A percentile compares a stretch with the other conserved stretches of the same genome.
These are phyloP conservation scores for Coemansia interrupta DNA, from an alignment of 192 early-diverging fungal genomes.

Conservation along the genomic window DNA sequence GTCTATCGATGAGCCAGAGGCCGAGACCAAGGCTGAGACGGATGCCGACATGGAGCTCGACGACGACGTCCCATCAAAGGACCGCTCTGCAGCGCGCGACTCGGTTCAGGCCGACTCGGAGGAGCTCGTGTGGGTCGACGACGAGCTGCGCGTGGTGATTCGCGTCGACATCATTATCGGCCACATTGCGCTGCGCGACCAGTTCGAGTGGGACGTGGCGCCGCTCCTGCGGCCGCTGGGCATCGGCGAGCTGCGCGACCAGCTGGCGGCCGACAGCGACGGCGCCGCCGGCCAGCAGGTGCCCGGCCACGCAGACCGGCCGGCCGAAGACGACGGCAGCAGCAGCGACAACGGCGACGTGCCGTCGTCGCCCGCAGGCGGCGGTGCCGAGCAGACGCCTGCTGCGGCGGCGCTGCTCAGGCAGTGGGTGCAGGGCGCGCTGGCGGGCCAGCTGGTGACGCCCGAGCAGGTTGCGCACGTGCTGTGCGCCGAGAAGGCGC, in stretches of 20 bases:
- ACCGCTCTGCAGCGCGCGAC: neutral
- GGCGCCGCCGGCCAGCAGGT: neutral
- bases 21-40: no score
- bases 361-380: neutral
- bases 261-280: conserved; percentile 5
- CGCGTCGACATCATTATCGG: conserved; percentile 89
- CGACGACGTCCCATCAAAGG: neutral
- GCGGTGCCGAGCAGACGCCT: neutral
- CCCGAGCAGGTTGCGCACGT: conserved; percentile 87
- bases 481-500: conserved; percentile 68
- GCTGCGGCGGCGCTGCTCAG: neutral
- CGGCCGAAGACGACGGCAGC: neutral
- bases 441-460: conserved; percentile 33
- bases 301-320: neutral
- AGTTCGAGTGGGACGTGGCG: conserved; percentile 90
- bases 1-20: no score
- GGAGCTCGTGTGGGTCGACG: conserved; percentile 31
- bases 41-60: neutral
- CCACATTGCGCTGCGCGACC: conserved; percentile 78
- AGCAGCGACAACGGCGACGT: conserved; percentile 4
- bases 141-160: conserved; percentile 76
- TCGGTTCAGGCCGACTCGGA: neutral
- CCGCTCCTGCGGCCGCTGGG: conserved; percentile 42
- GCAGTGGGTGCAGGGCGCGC: conserved; percentile 37
- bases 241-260: conserved; percentile 20